A percentile compares a stretch with the other conserved stretches of the same genome.
phyloP scores from a whole-genome alignment of 129 eudicot genomes.

The Pulicaria dysenterica region DNA sequence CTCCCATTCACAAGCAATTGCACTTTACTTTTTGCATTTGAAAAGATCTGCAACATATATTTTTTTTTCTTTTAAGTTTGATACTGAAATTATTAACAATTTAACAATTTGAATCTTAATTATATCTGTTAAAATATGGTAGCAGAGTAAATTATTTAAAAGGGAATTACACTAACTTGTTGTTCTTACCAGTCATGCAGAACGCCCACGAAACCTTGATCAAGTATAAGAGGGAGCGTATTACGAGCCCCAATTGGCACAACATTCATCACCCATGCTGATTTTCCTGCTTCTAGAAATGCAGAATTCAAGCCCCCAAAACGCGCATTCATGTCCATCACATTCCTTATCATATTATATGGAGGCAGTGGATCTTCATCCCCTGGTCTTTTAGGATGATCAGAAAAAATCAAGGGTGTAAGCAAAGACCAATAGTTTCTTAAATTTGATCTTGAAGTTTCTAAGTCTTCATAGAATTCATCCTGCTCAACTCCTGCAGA shows the following conservation, averaged over 20 bases:
- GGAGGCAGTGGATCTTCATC: conserved; percentile 99
- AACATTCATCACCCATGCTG: conserved; percentile 97
- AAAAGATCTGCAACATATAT: neutral
- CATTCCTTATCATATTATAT: conserved; percentile 83
- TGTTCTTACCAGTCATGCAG: conserved; percentile 89
- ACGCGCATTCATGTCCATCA: conserved; percentile 95
- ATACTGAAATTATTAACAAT: neutral
- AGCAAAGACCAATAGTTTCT: conserved; percentile 93
- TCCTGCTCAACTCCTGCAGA: conserved; percentile 64
- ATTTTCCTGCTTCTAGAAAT: conserved; percentile 67
- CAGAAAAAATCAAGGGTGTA: conserved; percentile 91
- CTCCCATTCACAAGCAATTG: neutral
- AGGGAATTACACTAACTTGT: conserved; percentile 17
- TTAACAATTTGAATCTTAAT: too few relatives aligned
- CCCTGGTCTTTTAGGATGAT: conserved; percentile 94
- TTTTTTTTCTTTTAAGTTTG: neutral
- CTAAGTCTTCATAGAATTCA: conserved; percentile 65
- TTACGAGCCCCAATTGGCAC: conserved; percentile 63
- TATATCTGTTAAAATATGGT: too few relatives aligned
- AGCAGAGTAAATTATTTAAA: neutral
- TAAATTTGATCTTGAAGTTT: conserved; percentile 58
- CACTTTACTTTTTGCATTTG: neutral
- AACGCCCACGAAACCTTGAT: conserved; percentile 90
- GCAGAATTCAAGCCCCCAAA: conserved; percentile 89
- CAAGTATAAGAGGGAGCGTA: conserved; percentile 81